Conservation (phyloP, 331 rosid genomes). For the Saraca asoca region DNA sequence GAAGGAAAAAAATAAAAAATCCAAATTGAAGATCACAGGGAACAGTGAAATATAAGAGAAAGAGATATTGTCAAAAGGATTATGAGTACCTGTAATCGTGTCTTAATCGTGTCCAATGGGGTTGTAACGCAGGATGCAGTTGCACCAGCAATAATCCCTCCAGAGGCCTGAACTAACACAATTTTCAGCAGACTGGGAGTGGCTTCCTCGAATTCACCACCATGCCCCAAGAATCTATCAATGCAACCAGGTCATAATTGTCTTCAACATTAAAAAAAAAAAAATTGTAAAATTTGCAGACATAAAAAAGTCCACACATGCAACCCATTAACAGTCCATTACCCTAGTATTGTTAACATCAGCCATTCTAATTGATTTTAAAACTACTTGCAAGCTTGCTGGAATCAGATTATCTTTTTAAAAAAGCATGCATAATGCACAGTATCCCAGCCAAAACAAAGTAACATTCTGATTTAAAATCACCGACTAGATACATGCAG, state of each 20-base stretch:
- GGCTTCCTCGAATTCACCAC: slow-evolving; percentile 36
- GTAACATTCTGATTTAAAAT: slow-evolving; percentile 19
- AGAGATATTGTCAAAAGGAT: slow-evolving; percentile 21
- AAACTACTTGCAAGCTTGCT: slow-evolving; percentile 14
- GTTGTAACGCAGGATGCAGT: slow-evolving; percentile 85
- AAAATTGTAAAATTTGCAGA: neutral
- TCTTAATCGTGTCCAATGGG: slow-evolving; percentile 92
- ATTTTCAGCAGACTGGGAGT: slow-evolving; percentile 54
- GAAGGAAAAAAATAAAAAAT: neutral
- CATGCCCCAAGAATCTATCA: slow-evolving; percentile 53
- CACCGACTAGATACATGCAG: neutral
- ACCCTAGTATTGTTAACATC: slow-evolving; percentile 4
- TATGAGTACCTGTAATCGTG: slow-evolving; percentile 83
- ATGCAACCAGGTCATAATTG: slow-evolving; percentile 15
- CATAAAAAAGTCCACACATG: neutral
- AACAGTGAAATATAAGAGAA: slow-evolving; percentile 16
- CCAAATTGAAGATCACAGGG: slow-evolving; percentile 9
- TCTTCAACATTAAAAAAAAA: slow-evolving; percentile 10
- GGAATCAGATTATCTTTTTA: too few species aligned
- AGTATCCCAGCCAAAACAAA: slow-evolving; percentile 12
- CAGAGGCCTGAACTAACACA: slow-evolving; percentile 73
- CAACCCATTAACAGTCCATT: slow-evolving; percentile 18
- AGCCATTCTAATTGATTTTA: neutral
- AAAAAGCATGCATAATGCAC: too few species aligned
- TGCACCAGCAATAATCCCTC: slow-evolving; percentile 88